Conservation (phyloP, 2,329 filamentous ascomycete genomes). For the Ilyonectria robusta region DNA sequence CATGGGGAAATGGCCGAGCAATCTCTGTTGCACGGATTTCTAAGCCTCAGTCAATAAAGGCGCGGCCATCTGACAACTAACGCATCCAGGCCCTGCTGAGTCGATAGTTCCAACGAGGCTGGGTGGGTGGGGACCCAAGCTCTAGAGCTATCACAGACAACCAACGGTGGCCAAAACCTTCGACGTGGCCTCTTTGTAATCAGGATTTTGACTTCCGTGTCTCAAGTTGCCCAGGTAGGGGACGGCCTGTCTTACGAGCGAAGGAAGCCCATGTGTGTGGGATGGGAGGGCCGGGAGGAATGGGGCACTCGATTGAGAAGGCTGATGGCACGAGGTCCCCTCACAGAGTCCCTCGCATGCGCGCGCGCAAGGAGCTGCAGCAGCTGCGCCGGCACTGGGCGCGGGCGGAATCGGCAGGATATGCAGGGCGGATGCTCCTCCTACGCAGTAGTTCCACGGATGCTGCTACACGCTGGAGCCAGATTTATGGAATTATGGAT, state of each 20-base stretch:
- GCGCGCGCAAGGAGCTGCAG: neutral
- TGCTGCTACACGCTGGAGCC: slow-evolving; percentile 5
- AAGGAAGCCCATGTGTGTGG: neutral
- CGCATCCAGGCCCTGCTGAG: neutral
- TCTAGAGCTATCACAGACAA: slow-evolving; percentile 16
- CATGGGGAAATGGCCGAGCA: neutral
- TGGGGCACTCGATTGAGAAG: neutral
- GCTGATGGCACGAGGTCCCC: neutral
- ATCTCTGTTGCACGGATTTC: neutral
- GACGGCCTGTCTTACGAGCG: slow-evolving; percentile 2
- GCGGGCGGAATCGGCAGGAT: neutral
- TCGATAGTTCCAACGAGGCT: slow-evolving; percentile 13
- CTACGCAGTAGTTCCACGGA: neutral
- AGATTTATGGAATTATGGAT: slow-evolving; percentile 33
- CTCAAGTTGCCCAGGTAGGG: neutral
- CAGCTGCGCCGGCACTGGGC: neutral
- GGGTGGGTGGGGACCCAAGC: slow-evolving; percentile 24
- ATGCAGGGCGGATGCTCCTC: slow-evolving; percentile 1
- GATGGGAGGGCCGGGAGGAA: neutral
- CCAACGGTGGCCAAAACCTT: slow-evolving; percentile 14
- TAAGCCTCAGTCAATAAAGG: neutral
- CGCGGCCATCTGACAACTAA: neutral
- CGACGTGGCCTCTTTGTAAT: slow-evolving; percentile 33
- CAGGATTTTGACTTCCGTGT: slow-evolving; percentile 2
- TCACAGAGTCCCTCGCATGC: slow-evolving; percentile 1